Evolutionary conservation across 768 basidiomycete species (phyloP), one percentile per base, ranked within the genome.

Genomic region (Leccinum olivaceopallidum): DNA sequence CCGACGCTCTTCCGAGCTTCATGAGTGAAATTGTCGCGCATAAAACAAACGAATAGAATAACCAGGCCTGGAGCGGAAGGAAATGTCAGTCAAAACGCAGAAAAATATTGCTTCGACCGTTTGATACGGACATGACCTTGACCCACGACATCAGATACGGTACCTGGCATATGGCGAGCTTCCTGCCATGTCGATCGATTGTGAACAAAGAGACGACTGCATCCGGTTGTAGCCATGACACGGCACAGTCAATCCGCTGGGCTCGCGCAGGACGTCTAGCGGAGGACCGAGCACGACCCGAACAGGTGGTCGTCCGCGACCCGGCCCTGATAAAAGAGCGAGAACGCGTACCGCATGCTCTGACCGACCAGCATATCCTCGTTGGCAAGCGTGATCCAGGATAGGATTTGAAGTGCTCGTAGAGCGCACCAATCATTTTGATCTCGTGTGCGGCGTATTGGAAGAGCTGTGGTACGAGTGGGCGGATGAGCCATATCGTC

Each of bases 391-490:
- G 65, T 73, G 57, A 73, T 70, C 72, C 72, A 73, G 0, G 55
- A 53, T 6, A 16, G 37, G 63, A 13, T 7, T 62, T 61, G 58
- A 81, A 80, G 50, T 73, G 64, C 5, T 69, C 66, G 64, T 77
- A 76, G 28, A 81, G 70, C 2, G 67, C 61, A 13, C 66, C 70
- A 56, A 81, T 76, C 60, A 79, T 70, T 32, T 71, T 69, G 54
- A 80, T 75, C 64, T 81, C 80, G 61, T 76, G 74, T 6, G 79
- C 77, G 3, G 80, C 79, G 37, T 81, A 81, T 18, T 69, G 67
- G 26, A 79, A 69, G 42, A 80, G 72, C 13, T 70, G 67, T 1
- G 70, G 47, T 5, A 67, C 20, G 42, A 81, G 71, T 1, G 80
- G 80, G 6, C 80, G 73, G 1, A 26, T 42, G 4, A 76, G 36